These are phyloP conservation scores for Echites panduratus DNA, from an alignment of 257 asterid species.

Conservation along the genomic window DNA sequence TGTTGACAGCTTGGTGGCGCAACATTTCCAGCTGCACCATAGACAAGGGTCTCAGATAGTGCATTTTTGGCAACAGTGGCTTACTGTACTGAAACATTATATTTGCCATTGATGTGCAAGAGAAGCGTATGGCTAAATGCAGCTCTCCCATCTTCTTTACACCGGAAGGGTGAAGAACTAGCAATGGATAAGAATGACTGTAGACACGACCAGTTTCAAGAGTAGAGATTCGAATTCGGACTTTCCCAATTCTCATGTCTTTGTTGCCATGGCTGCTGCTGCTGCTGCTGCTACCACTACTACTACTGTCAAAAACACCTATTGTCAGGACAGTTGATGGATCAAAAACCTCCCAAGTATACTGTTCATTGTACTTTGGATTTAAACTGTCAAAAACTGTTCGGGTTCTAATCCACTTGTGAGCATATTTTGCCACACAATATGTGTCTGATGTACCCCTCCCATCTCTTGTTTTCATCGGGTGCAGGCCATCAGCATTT, in stretches of 20 bases:
- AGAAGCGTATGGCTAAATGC: conserved; percentile 81
- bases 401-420: conserved; percentile 86
- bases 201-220: conserved; percentile 77
- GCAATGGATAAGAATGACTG: conserved; percentile 75
- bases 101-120: conserved; percentile 59
- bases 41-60: conserved; percentile 60
- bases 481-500: conserved; percentile 60
- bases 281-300: conserved; percentile 19
- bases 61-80: conserved; percentile 88
- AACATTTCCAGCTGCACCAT: conserved; percentile 59
- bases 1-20: conserved; percentile 72
- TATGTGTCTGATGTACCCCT: conserved; percentile 70
- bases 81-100: conserved; percentile 63
- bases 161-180: conserved; percentile 76
- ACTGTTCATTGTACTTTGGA: conserved; percentile 92
- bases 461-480: conserved; percentile 66
- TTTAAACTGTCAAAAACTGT: conserved; percentile 69
- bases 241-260: conserved; percentile 73
- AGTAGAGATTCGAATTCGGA: conserved; percentile 76
- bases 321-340: conserved; percentile 87
- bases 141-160: conserved; percentile 93
- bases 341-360: conserved; percentile 91
- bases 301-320: conserved; percentile 61
- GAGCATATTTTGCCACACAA: conserved; percentile 86
- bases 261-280: conserved; percentile 38